Base-by-base conservation (phyloP, 805 yeast species). In the Gaillardinia entomophila region DNA sequence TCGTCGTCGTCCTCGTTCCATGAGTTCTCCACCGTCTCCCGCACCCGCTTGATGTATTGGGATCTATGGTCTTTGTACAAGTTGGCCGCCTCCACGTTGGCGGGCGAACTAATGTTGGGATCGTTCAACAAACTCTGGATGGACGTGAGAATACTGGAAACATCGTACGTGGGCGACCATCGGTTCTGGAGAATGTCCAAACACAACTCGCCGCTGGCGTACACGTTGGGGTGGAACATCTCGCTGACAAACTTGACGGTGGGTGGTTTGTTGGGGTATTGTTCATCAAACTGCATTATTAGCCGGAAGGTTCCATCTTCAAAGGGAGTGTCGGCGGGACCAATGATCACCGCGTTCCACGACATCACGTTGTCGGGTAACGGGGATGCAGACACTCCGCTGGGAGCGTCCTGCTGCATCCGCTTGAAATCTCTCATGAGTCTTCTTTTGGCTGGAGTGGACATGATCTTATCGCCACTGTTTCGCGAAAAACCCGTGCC, bases 111-210 rank as follows among this genome's bases (percentile, higher is more conserved):
- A 30, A 89, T 94, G 55, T 92, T 92, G 12, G 98, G 98, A 55
- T 92, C 98, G 60, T 92, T 92, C 46, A 92, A 68, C 41, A 92
- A 71, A 35, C 89, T 80, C 57, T 92, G 98, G 37, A 92, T 79
- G 17, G 96, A 85, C 1, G 98, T 92, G 46, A 92, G 69, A 35
- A 92, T 90, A 10, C 96, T 87, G 8, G 96, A 88, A 24, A 92
- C 98, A 53, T 92, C 98, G 54, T 90, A 92, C 1, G 98, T 92
- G 10, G 98, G 98, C 16, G 95, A 83, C 98, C 98, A 92, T 55
- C 97, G 73, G 64, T 90, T 92, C 56, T 92, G 98, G 45, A 92
- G 67, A 45, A 92, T 92, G 62, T 92, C 98, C 42, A 92, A 72
- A 64, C 98, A 92, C 41, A 92, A 75, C 51, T 92, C 97, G 16